phyloP scores from a whole-genome alignment of 1,284 basidiomycete genomes.

The Cerioporus squamosus region DNA sequence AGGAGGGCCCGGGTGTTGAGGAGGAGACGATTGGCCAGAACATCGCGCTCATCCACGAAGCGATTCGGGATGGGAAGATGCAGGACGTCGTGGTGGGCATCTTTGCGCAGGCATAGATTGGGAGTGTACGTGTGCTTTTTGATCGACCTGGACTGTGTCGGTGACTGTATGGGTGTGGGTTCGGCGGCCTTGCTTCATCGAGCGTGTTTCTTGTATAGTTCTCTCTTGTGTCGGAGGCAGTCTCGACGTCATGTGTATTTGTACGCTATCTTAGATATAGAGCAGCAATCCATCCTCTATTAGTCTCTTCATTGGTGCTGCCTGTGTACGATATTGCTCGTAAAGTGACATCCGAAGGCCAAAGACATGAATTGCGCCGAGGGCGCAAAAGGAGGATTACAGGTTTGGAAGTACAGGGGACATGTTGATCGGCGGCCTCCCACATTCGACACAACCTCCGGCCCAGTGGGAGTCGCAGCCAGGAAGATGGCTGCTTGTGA shows the following conservation, averaged over 20 bases:
- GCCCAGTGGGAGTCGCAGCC: too few species aligned
- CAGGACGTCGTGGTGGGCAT: constrained; percentile 58
- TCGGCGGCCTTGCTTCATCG: too few species aligned
- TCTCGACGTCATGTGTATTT: constrained; percentile 8
- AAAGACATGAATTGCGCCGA: too few species aligned
- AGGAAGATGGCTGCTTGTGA: too few species aligned
- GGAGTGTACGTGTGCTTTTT: background rate
- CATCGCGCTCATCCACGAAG: constrained; percentile 72
- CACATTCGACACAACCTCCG: too few species aligned
- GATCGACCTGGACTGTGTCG: background rate
- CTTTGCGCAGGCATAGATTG: constrained; percentile 39
- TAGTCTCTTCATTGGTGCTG: too few species aligned
- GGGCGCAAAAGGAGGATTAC: too few species aligned
- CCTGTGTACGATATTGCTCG: too few species aligned
- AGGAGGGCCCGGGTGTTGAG: constrained; percentile 57
- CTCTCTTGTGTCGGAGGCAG: background rate
- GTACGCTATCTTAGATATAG: constrained; percentile 6
- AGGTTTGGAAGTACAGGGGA: too few species aligned
- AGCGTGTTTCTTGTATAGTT: too few species aligned
- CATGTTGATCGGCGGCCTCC: too few species aligned
- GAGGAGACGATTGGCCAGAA: constrained; percentile 69
- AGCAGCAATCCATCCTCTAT: background rate
- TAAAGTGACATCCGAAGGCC: too few species aligned
- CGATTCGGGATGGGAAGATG: constrained; percentile 75
- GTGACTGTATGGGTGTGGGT: background rate